A percentile compares a stretch with the other conserved stretches of the same genome.
These are phyloP conservation scores for Thalassia testudinum DNA, from an alignment of 116 monocot genomes.

Conservation along the genomic window DNA sequence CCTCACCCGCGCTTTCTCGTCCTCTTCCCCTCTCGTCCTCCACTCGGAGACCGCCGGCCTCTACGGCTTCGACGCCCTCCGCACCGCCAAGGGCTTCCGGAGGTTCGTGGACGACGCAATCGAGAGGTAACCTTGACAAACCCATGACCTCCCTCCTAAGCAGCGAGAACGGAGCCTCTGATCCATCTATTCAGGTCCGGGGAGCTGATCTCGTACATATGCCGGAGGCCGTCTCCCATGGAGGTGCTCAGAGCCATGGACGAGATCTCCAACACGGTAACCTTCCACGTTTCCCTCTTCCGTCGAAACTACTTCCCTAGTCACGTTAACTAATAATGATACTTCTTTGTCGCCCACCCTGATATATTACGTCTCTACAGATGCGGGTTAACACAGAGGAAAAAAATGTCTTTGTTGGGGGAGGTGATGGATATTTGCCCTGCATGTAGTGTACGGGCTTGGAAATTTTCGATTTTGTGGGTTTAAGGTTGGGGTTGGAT, in stretches of 20 bases:
- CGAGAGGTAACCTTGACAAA: conserved; percentile 17
- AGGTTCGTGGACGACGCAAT: conserved; percentile 70
- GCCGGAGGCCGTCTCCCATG: conserved; percentile 28
- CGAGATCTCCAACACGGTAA: conserved; percentile 61
- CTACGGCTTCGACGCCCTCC: conserved; percentile 42
- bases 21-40: neutral
- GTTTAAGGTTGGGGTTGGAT: too few relatives aligned
- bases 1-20: neutral
- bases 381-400: too few relatives aligned
- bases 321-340: neutral
- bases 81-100: conserved; percentile 56
- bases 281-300: neutral
- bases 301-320: too few relatives aligned
- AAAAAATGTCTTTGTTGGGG: too few relatives aligned
- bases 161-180: too few relatives aligned
- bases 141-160: too few relatives aligned
- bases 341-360: neutral
- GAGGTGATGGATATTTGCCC: too few relatives aligned
- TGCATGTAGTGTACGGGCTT: too few relatives aligned
- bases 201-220: conserved; percentile 40
- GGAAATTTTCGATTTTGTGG: too few relatives aligned
- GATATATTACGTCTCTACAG: too few relatives aligned
- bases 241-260: conserved; percentile 58
- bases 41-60: conserved; percentile 16
- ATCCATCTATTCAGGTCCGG: conserved; percentile 21